Percentiles rank a stretch among this genome's conserved stretches.
Evolutionary conservation across 148 eudicot genomes (phyloP).

Genomic region (Camellia granthamiana): DNA sequence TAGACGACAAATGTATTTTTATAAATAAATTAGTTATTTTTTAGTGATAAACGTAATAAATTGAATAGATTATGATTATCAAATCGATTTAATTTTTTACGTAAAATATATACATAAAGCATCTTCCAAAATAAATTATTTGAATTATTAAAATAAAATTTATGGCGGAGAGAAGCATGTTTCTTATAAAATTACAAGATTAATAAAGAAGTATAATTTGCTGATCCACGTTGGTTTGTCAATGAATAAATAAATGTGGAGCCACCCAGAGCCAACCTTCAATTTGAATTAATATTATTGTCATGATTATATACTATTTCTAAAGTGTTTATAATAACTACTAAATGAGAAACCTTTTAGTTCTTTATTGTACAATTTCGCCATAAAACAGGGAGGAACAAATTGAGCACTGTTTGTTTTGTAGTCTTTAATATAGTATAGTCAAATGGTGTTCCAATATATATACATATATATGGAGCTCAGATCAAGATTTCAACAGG

Average conservation of each 20-base stretch:
- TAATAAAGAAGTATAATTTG: not conserved
- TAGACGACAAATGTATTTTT: too few species aligned
- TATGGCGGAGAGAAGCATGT: too few species aligned
- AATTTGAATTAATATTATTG: not conserved
- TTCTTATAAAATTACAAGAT: not conserved
- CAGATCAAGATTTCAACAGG: not conserved
- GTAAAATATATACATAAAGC: too few species aligned
- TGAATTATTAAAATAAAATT: not conserved
- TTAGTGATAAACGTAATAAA: too few species aligned
- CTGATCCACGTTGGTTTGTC: constrained; percentile 3
- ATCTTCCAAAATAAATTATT: not conserved
- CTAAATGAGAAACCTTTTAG: not conserved
- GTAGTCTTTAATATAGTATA: not conserved
- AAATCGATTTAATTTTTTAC: too few species aligned
- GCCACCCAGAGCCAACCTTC: not conserved
- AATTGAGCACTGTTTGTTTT: not conserved
- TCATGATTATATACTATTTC: not conserved
- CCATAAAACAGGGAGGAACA: constrained; percentile 11
- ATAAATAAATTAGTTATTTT: too few species aligned
- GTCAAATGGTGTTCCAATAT: not conserved
- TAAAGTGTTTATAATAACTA: not conserved
- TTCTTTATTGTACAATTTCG: not conserved
- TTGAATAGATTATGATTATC: too few species aligned
- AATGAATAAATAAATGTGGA: not conserved
- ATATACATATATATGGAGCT: not conserved